Base-by-base conservation (phyloP, 371 early-diverging fungal species). In the Nematocida sp. region DNA sequence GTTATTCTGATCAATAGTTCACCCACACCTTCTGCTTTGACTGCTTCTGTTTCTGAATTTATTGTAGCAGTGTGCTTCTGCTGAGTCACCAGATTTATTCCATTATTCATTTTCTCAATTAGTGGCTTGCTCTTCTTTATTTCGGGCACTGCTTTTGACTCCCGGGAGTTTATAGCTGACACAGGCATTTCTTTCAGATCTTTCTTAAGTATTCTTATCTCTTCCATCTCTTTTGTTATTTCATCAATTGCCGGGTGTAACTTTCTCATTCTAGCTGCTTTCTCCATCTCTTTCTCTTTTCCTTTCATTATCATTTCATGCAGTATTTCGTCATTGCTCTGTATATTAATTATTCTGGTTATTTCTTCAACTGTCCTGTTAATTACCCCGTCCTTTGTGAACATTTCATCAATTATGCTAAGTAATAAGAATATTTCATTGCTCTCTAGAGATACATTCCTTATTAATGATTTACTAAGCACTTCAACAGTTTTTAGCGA, bases 251-350 rank as follows among this genome's bases (percentile, higher is more conserved):
- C 80, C 5, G 76, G 71, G 42, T 54, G 76, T 9, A 70, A 33
- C 40, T 62, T 66, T 46, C 64, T 57, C 46, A 70, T 61, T 78
- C 57, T 78, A 7, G 18, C 40, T n/a, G 57, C 69, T 52, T 78
- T 78, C 64, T 67, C 80, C 57, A 9, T 60, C 39, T 78, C 80
- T 60, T 78, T 78, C 47, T 78, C 80, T 57, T 50, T 73, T 44
- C 27, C 46, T 69, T 78, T 67, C 55, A 18, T 15, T 4, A 78
- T 66, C 69, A 78, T 78, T 44, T 78, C 72, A 70, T 78, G 80
- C 46, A 78, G 69, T 18, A 78, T 33, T 56, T 78, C 80, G 42
- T 78, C 80, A 46, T 78, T 78, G 72, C 80, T 78, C 25, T 78
- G 80, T 25, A 78, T 15, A 7, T 25, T 11, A 5, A 60, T 13